Conservation (phyloP, 2,329 filamentous ascomycete genomes). For the Parascedosporium putredinis region DNA sequence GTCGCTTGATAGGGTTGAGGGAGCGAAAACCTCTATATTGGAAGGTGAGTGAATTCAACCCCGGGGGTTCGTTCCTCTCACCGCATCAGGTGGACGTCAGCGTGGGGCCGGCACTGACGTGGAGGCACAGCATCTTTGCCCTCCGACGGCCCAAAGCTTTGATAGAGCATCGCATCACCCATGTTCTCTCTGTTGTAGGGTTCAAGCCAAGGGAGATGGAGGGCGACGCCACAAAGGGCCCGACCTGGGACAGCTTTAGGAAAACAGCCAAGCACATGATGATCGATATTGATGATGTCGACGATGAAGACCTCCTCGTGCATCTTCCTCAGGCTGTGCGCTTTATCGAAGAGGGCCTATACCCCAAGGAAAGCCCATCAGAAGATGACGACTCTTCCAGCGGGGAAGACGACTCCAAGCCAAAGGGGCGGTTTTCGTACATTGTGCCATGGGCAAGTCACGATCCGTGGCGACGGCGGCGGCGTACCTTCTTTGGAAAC, state of each 20-base stretch:
- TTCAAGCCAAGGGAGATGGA: slow-evolving; percentile 36
- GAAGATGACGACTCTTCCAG: background rate
- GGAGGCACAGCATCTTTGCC: slow-evolving; percentile 57
- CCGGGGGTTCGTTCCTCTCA: too few species aligned
- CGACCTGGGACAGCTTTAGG: slow-evolving; percentile 40
- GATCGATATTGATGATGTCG: slow-evolving; percentile 82
- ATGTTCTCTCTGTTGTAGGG: slow-evolving; percentile 75
- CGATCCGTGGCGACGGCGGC: slow-evolving; percentile 77
- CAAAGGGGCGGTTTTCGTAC: slow-evolving; percentile 38
- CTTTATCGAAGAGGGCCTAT: slow-evolving; percentile 72
- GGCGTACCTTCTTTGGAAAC: slow-evolving; percentile 71
- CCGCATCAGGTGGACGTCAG: too few species aligned
- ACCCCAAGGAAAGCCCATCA: slow-evolving; percentile 5
- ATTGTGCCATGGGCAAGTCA: slow-evolving; percentile 92
- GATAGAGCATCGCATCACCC: slow-evolving; percentile 66
- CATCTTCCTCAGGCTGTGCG: slow-evolving; percentile 68
- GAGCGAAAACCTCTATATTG: slow-evolving; percentile 29
- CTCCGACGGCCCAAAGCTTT: slow-evolving; percentile 63
- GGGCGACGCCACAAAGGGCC: slow-evolving; percentile 28
- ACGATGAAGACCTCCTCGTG: slow-evolving; percentile 76
- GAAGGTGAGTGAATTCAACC: too few species aligned
- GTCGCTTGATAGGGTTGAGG: slow-evolving; percentile 32
- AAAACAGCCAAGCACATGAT: slow-evolving; percentile 60
- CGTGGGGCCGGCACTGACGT: too few species aligned
- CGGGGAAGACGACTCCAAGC: background rate